Conservation (phyloP, 2,329 filamentous ascomycete species). For the Hypoxylon sp. region DNA sequence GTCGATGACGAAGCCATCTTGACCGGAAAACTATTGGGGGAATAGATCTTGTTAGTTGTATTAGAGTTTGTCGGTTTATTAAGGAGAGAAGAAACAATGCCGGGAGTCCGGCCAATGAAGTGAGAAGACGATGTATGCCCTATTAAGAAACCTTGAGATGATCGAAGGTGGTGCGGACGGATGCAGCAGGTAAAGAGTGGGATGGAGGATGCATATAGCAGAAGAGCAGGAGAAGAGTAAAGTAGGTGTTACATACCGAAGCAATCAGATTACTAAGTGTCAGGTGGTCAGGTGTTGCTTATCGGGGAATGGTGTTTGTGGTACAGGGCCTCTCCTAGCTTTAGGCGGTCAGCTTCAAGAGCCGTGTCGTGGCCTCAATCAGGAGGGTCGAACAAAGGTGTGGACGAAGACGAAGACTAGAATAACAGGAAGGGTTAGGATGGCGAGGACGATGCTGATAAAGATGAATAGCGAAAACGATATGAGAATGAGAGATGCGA, state of each 20-base stretch:
- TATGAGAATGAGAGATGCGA: conserved; percentile 25
- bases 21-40: conserved; percentile 25
- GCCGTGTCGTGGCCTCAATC: conserved; percentile 38
- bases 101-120: conserved; percentile 15
- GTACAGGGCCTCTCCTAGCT: conserved; percentile 30
- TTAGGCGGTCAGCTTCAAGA: conserved; percentile 42
- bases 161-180: conserved; percentile 16
- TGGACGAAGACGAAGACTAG: conserved; percentile 5
- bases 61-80: conserved; percentile 4
- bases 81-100: neutral
- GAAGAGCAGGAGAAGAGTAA: conserved; percentile 1
- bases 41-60: conserved; percentile 19
- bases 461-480: conserved; percentile 23
- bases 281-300: conserved; percentile 39
- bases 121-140: conserved; percentile 8
- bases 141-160: conserved; percentile 17
- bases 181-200: conserved; percentile 6
- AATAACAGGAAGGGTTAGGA: conserved; percentile 6
- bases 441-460: conserved; percentile 15
- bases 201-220: conserved; percentile 28
- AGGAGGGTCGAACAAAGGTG: conserved; percentile 9
- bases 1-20: conserved; percentile 57
- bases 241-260: conserved; percentile 26
- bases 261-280: conserved; percentile 41
- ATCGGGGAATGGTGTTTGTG: conserved; percentile 30